Evolutionary conservation across 441 rosid genomes (phyloP), one percentile per base, ranked within the genome.

Genomic region (Populus hybrid): DNA sequence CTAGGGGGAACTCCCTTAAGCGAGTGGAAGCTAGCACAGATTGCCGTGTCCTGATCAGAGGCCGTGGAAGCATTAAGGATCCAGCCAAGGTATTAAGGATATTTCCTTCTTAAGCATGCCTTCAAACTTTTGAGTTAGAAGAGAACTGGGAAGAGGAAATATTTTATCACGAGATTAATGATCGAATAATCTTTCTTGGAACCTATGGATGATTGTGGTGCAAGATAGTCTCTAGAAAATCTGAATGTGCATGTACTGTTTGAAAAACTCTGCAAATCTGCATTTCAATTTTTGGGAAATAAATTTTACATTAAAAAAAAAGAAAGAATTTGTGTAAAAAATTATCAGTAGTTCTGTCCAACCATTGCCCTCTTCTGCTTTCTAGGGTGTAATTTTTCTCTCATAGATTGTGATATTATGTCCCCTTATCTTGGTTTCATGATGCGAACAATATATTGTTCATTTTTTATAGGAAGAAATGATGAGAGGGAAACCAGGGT

Each of bases 401-500:
- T 53, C 61, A 53, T 53, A 4, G 7, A 53, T 53, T 53, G 61
- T 53, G 61, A 16, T 53, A 53, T 64, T 64, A 23, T 64, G 26
- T 61, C 30, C 32, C 68, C 16, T 64, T 5, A 24, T 2, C 71
- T 35, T 32, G 50, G 40, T 69, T 30, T 69, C 42, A 7, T 32
- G 53, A 69, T 71, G 32, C 30, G 35, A 68, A 78, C 63, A 12
- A 53, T 72, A 19, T 40, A 18, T 78, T 75, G 11, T 83, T 86
- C 40, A 24, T 14, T 79, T 80, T 26, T 80, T 85, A 69, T 78
- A 96, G 98, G 99, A 97, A 83, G 99, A 97, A 78, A 82, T 94
- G 86, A 88, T 93, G 99, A 90, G 98, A 85, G 99, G 98, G 69
- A 97, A 94, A 75, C 92, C 93, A 28, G 99, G 99, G 19, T 97